Evolutionary conservation across 225 moss, liverwort and hornwort species (phyloP), one percentile per base, ranked within the genome.

Genomic region (Sphagnum tenellum): DNA sequence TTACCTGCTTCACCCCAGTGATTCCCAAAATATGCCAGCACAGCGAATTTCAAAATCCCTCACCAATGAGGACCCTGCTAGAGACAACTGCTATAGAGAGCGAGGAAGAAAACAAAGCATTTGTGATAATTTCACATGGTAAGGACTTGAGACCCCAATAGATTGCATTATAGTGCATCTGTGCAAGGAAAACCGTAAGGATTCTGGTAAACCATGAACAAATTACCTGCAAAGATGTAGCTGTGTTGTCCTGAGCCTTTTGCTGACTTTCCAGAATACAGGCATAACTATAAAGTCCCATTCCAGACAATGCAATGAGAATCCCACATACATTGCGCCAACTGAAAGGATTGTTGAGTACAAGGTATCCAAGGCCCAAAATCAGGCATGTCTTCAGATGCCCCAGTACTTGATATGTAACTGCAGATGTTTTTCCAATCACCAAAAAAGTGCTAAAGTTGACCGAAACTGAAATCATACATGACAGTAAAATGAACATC

Each of bases 401-500:
- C 12, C 83, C 83, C 71, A 84, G 63, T 44, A 84, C 83, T 62
- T 84, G 83, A 50, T 84, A 84, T 9, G 83, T 84, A 45, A 84
- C 83, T 8, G 83, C 79, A 59, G 83, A 84, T 5, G 83, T 84
- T 72, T 84, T 84, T 59, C 83, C 83, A 72, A 84, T 79, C 47
- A 84, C 83, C 44, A 84, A 79, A 44, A 84, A 84, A 69, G 83
- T 84, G 68, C 83, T 84, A 74, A 84, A 84, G 80, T 84, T 84
- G 66, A 84, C 83, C 55, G 83, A 84, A 48, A 84, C 83, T 55
- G 83, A 84, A 57, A 84, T 84, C 46, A 84, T 49, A 64, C 83
- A 84, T 12, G 83, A 84, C 55, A 84, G 67, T 47, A 50, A 66
- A 61, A 84, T 84, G 14, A 84, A 79, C 60, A 80, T 76, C 81